Evolutionary conservation across 495 filamentous ascomycete genomes (phyloP).

Genomic region (Penicillium steckii): DNA sequence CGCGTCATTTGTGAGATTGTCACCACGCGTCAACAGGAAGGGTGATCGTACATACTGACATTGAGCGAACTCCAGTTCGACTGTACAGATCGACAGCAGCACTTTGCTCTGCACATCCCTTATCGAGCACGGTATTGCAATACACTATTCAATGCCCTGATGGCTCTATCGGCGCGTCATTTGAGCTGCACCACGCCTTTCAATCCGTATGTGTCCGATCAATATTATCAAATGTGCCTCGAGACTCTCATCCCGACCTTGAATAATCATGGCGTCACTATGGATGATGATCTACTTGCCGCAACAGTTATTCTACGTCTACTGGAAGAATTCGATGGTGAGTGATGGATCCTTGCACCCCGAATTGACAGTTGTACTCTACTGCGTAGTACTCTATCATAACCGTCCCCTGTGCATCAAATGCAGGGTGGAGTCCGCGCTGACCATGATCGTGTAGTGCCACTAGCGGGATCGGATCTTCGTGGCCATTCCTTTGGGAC

Average conservation of each 20-base stretch:
- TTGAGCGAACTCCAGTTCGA: conserved; percentile 52
- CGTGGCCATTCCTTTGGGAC: conserved; percentile 27
- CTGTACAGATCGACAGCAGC: conserved; percentile 53
- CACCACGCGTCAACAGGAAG: not conserved
- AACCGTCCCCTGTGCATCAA: not conserved
- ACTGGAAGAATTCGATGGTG: conserved; percentile 60
- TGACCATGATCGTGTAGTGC: conserved; percentile 16
- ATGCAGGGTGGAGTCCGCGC: not conserved
- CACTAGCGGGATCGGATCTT: conserved; percentile 28
- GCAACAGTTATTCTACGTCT: conserved; percentile 61
- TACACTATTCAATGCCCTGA: conserved; percentile 57
- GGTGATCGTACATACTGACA: not conserved
- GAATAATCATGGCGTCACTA: conserved; percentile 43
- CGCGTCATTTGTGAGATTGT: conserved; percentile 20
- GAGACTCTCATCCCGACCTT: conserved; percentile 48
- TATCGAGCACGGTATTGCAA: conserved; percentile 46
- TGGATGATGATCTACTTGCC: conserved; percentile 57
- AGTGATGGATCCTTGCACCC: too few relatives aligned
- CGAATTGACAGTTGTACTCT: too few relatives aligned
- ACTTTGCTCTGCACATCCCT: conserved; percentile 55
- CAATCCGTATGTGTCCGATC: conserved; percentile 44
- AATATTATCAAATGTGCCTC: conserved; percentile 51
- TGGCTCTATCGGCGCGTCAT: conserved; percentile 57
- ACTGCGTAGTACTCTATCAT: too few relatives aligned
- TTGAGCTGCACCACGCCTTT: conserved; percentile 46